A percentile compares a stretch with the other conserved stretches of the same genome.
Evolutionary conservation across 2,329 filamentous ascomycete genomes (phyloP).

Genomic region (Stagonosporopsis vannaccii): DNA sequence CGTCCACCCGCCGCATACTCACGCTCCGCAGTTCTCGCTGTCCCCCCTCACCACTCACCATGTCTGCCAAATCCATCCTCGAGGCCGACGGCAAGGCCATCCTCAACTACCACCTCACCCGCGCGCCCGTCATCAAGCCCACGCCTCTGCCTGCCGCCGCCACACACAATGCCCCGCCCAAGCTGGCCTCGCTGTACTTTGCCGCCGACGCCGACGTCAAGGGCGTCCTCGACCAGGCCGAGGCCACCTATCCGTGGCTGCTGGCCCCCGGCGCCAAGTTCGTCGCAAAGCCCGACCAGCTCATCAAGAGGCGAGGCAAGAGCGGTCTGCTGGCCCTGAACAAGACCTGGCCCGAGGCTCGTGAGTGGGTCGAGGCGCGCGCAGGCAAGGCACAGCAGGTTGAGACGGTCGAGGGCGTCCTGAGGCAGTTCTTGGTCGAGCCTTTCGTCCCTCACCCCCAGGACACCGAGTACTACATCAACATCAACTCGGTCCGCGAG

Average conservation of each 20-base stretch:
- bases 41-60: slow-evolving; percentile 55
- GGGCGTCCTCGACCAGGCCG: slow-evolving; percentile 90
- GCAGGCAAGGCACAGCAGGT: slow-evolving; percentile 93
- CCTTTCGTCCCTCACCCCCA: slow-evolving; percentile 96
- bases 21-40: slow-evolving; percentile 33
- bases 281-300: slow-evolving; percentile 98
- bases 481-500: slow-evolving; percentile 99
- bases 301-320: slow-evolving; percentile 99
- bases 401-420: slow-evolving; percentile 85
- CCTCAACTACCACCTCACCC: slow-evolving; percentile 99
- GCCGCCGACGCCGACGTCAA: slow-evolving; percentile 84
- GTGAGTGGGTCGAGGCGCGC: slow-evolving; percentile 90
- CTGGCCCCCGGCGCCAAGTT: slow-evolving; percentile 84
- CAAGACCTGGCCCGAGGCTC: slow-evolving; percentile 95
- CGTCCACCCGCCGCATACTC: slow-evolving; percentile 28
- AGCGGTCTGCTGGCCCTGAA: slow-evolving; percentile 95
- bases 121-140: slow-evolving; percentile 96
- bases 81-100: slow-evolving; percentile 99
- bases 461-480: slow-evolving; percentile 99
- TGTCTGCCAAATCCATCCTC: slow-evolving; percentile 96
- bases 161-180: slow-evolving; percentile 91
- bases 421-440: slow-evolving; percentile 97
- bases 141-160: slow-evolving; percentile 84
- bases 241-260: slow-evolving; percentile 96
- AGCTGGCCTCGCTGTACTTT: slow-evolving; percentile 92